Base-by-base conservation (phyloP, 1,284 basidiomycete species). In the Ganoderma boninense region DNA sequence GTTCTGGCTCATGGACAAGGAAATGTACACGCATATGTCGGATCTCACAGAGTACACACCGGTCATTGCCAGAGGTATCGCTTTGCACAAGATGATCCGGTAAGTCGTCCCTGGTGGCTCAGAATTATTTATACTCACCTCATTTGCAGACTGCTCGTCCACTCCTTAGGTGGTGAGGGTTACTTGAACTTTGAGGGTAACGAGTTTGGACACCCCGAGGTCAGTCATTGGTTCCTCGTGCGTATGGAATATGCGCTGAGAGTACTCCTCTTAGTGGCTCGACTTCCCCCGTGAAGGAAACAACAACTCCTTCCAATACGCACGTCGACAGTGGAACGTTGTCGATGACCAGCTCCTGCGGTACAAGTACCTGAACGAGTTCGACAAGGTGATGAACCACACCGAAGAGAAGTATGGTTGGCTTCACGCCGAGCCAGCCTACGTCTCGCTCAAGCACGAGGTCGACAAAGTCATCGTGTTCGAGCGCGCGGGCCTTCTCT, bases 1-100 rank as follows among this genome's bases (percentile, higher is more conserved):
- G 1, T 99, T 99, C 84, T 99, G 97, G 97, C 83, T 99, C 67
- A 99, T 99, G 97, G 97, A 99, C 84, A 97, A 98, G 84, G 97
- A 99, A 82, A 99, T 99, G 97, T 96, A 98, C 82, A 97, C 96
- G 13, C 88, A 96, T 83, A 99, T 99, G 97, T 98, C 96, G 32
- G 95, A 97, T 79, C 69, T 98, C 65, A 88, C 93, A 1, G 90
- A 93, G 61, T 86, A 97, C 83, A 99, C 97, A 10, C 91, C 94
- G 4, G 82, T 96, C 74, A 92, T 99, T 77, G 88, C 98, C 70
- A 90, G 97, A 65, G 97, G 97, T 40, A 80, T 99, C 42, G 90
- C 96, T 14, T 84, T 99, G 76, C 97, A 99, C 85, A 99, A 99
- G 86, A 95, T 99, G 93, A 99, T 99, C 80, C 89, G 97, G 96